Conservation (phyloP, 805 yeast genomes). For the Candida sphagnicola region DNA sequence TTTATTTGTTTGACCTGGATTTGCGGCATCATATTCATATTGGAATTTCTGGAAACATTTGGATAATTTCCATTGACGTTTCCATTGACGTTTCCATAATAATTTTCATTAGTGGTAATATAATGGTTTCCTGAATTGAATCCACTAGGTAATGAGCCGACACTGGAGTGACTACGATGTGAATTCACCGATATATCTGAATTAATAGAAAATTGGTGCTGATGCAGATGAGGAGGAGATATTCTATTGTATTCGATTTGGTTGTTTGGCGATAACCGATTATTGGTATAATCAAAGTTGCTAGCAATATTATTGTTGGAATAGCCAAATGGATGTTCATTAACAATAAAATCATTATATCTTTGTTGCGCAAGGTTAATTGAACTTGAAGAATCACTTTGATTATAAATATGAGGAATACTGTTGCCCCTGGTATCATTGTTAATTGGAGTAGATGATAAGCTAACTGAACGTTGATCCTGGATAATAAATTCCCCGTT, state of each 20-base stretch:
- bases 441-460: conserved; percentile 4
- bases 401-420: conserved; percentile 2
- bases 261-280: neutral
- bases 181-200: conserved; percentile 3
- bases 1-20: neutral
- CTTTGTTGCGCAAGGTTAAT: conserved; percentile 3
- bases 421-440: neutral
- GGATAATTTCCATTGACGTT: neutral
- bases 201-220: conserved; percentile 1
- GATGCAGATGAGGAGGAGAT: conserved; percentile 1
- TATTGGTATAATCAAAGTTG: neutral
- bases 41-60: neutral
- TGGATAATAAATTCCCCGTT: conserved; percentile 24
- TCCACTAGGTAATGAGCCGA: conserved; percentile 3
- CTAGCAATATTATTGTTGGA: neutral
- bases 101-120: neutral
- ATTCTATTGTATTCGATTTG: neutral
- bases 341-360: conserved; percentile 12
- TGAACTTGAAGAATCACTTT: conserved; percentile 4
- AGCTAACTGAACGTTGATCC: conserved; percentile 3
- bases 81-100: neutral
- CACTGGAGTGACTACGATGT: conserved; percentile 5
- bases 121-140: neutral
- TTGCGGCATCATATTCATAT: neutral
- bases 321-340: conserved; percentile 10